Evolutionary conservation across 371 early-diverging fungal genomes (phyloP).

Genomic region (Mortierella sp.): DNA sequence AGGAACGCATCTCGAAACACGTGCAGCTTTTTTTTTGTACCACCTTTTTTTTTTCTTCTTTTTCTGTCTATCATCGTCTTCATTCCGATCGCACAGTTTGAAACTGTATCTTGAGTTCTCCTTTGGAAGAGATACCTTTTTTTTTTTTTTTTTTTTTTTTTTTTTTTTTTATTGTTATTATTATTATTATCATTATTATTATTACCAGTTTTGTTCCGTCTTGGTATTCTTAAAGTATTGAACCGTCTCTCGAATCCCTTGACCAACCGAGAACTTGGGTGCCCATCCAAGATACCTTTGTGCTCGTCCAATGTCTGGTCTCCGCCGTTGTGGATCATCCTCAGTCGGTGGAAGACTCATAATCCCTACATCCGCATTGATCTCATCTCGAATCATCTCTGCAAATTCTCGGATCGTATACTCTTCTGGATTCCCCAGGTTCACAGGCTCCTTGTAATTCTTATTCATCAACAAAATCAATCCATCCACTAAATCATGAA

Average conservation of each 20-base stretch:
- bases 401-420: slow-evolving; percentile 87
- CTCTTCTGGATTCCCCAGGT: slow-evolving; percentile 91
- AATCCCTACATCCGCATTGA: slow-evolving; percentile 70
- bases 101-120: too few relatives aligned
- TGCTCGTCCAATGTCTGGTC: slow-evolving; percentile 84
- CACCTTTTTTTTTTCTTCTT: too few relatives aligned
- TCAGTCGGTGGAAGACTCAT: slow-evolving; percentile 73
- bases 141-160: too few relatives aligned
- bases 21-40: too few relatives aligned
- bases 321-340: slow-evolving; percentile 86
- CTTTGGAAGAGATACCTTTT: too few relatives aligned
- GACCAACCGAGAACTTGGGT: slow-evolving; percentile 78
- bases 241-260: slow-evolving; percentile 89
- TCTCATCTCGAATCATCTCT: slow-evolving; percentile 75
- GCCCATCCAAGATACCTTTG: slow-evolving; percentile 76
- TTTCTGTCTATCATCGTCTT: too few relatives aligned
- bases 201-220: slow-evolving; percentile 28
- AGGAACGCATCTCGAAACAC: too few relatives aligned
- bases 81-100: not conserved
- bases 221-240: slow-evolving; percentile 71
- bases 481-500: slow-evolving; percentile 90
- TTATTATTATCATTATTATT: too few relatives aligned
- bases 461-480: slow-evolving; percentile 83
- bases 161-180: too few relatives aligned
- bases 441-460: slow-evolving; percentile 79